phyloP scores from a whole-genome alignment of 2,329 filamentous ascomycete genomes.

The Epichloe aotearoae region DNA sequence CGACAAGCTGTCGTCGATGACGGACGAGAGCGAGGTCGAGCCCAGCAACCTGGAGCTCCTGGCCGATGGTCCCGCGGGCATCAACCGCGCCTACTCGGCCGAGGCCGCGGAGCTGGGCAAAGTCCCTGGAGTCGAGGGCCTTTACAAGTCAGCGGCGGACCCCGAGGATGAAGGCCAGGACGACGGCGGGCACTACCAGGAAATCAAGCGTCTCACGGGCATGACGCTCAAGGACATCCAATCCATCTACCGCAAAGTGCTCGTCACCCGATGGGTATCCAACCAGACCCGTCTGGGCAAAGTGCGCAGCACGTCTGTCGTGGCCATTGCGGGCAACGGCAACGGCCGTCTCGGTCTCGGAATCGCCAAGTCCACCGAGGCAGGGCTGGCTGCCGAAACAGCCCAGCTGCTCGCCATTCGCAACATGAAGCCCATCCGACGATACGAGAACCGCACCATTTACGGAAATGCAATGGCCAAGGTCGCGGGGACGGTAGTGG shows the following conservation, averaged over 20 bases:
- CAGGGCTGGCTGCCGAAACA: slow-evolving; percentile 52
- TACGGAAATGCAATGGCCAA: slow-evolving; percentile 76
- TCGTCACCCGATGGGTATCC: slow-evolving; percentile 61
- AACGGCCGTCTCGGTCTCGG: slow-evolving; percentile 80
- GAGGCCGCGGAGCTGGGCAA: slow-evolving; percentile 37
- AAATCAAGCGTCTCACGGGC: slow-evolving; percentile 42
- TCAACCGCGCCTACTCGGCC: slow-evolving; percentile 25
- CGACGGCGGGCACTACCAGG: slow-evolving; percentile 35
- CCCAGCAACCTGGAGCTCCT: slow-evolving; percentile 24
- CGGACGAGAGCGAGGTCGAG: slow-evolving; percentile 18
- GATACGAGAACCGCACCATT: slow-evolving; percentile 87
- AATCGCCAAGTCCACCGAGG: slow-evolving; percentile 75
- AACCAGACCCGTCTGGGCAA: slow-evolving; percentile 98
- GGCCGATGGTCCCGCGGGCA: slow-evolving; percentile 23
- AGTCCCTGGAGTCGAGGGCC: slow-evolving; percentile 37
- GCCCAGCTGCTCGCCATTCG: slow-evolving; percentile 70
- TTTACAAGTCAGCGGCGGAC: slow-evolving; percentile 35
- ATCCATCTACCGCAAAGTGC: slow-evolving; percentile 50
- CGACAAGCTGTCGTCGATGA: slow-evolving; percentile 18
- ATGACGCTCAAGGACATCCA: slow-evolving; percentile 39
- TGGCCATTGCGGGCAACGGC: slow-evolving; percentile 76
- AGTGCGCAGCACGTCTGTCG: slow-evolving; percentile 60
- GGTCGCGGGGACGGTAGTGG: slow-evolving; percentile 74
- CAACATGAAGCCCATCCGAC: slow-evolving; percentile 83
- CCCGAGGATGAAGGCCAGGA: slow-evolving; percentile 38